Evolutionary conservation across 2,329 filamentous ascomycete species (phyloP).

Genomic region (Beauveria australis): DNA sequence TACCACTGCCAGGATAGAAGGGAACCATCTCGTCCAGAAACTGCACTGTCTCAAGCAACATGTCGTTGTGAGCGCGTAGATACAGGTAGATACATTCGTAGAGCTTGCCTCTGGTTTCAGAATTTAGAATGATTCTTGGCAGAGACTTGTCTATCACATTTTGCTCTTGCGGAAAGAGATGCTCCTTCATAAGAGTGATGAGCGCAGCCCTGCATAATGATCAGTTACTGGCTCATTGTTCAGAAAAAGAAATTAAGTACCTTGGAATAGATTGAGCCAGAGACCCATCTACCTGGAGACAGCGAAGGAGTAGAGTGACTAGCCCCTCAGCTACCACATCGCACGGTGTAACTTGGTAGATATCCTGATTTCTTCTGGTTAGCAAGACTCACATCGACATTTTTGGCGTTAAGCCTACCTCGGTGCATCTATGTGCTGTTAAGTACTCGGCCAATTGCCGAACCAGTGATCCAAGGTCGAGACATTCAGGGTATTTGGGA

Average conservation of each 20-base stretch:
- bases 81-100: slow-evolving; percentile 52
- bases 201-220: slow-evolving; percentile 19
- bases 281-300: slow-evolving; percentile 22
- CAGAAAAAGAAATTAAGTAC: slow-evolving; percentile 14
- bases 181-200: slow-evolving; percentile 48
- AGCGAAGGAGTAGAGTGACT: slow-evolving; percentile 22
- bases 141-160: slow-evolving; percentile 18
- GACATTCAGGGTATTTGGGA: slow-evolving; percentile 19
- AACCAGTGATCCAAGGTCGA: slow-evolving; percentile 23
- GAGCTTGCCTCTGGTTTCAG: slow-evolving; percentile 48
- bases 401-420: slow-evolving; percentile 22
- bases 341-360: slow-evolving; percentile 19
- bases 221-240: slow-evolving; percentile 9
- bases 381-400: not conserved
- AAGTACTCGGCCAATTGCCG: slow-evolving; percentile 18
- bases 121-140: slow-evolving; percentile 40
- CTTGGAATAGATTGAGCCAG: slow-evolving; percentile 19
- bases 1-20: slow-evolving; percentile 32
- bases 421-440: slow-evolving; percentile 28
- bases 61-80: slow-evolving; percentile 40
- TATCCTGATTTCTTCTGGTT: slow-evolving; percentile 14
- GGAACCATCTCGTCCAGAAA: slow-evolving; percentile 26
- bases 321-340: slow-evolving; percentile 24
- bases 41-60: slow-evolving; percentile 44
- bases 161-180: slow-evolving; percentile 52